Base-by-base conservation (phyloP, 495 filamentous ascomycete species). In the Hyaloscypha finlandica region DNA sequence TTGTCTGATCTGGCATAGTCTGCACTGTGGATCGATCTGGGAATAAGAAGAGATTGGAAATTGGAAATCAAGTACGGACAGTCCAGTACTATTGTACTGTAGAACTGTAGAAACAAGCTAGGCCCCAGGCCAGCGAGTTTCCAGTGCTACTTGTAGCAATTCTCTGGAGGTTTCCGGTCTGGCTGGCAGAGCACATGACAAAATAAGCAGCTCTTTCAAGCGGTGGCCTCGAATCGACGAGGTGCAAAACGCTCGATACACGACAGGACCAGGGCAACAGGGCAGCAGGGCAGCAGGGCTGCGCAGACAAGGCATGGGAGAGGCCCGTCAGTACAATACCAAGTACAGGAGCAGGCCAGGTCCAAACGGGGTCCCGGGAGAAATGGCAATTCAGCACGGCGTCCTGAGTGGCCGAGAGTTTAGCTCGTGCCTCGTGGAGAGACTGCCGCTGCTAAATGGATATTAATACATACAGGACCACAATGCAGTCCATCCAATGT, bases 371-470 rank as follows among this genome's bases (percentile, higher is more conserved):
- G 55, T 60, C 59, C 68, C 63, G 68, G 57, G 39, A 70, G 53
- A 59, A 70, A 58, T 66, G 63, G 52, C 63, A 70, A 66, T 70
- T 66, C 68, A 58, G 30, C 59, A 32, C 22, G 19, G 31, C 39
- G 6, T 42, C 42, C 48, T 70, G 55, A 70, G 35, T 70, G 68
- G 68, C 31, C 59, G 51, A 61, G 33, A 39, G 33, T 29, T 61
- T 63, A 32, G 51, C 20, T 59, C 62, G 52, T 59, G 51, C 65
- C 20, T 59, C 62, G 52, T 59, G 51, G 69, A 71, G 57, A 61
- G 63, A 71, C 69, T 68, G 65, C 69, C 69, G 65, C 69, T 71
- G 65, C 69, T 69, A 69, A 71, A 62, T 57, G 25, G 52, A 65
- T 67, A 71, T 71, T 68, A 71, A 25, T 32, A 59, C 25, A 25